Evolutionary conservation across 2,329 filamentous ascomycete species (phyloP).

Genomic region (Pseudogymnoascus sp.): DNA sequence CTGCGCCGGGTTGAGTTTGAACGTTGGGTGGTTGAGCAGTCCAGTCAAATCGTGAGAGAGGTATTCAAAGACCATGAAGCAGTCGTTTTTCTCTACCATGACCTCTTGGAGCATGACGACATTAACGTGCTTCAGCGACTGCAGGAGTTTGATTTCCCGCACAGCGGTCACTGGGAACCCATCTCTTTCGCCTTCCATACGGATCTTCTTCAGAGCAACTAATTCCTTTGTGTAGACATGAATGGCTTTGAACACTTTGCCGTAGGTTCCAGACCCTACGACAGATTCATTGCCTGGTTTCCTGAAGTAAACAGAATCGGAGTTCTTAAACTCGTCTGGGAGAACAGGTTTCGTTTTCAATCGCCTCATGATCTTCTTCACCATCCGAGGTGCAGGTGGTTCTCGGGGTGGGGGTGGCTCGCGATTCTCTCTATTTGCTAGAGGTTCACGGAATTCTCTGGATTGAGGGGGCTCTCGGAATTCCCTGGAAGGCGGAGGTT

Average conservation of each 20-base stretch:
- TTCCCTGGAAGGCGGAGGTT: neutral
- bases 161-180: conserved; percentile 88
- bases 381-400: conserved; percentile 42
- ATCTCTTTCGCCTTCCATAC: conserved; percentile 88
- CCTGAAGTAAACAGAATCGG: conserved; percentile 85
- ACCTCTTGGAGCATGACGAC: conserved; percentile 80
- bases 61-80: conserved; percentile 99
- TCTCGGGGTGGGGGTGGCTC: conserved; percentile 31
- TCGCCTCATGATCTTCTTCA: conserved; percentile 62
- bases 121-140: conserved; percentile 74
- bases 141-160: conserved; percentile 84
- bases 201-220: conserved; percentile 82
- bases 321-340: conserved; percentile 62
- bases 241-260: conserved; percentile 88
- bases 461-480: neutral
- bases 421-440: conserved; percentile 5
- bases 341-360: conserved; percentile 65
- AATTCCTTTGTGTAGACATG: conserved; percentile 83
- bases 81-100: conserved; percentile 98
- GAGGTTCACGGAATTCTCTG: conserved; percentile 1
- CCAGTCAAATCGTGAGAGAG: conserved; percentile 93
- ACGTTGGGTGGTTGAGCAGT: conserved; percentile 87
- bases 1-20: conserved; percentile 73
- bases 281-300: conserved; percentile 98
- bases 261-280: conserved; percentile 90